Base-by-base conservation (phyloP, 495 filamentous ascomycete species). In the Aspergillus diversus region DNA sequence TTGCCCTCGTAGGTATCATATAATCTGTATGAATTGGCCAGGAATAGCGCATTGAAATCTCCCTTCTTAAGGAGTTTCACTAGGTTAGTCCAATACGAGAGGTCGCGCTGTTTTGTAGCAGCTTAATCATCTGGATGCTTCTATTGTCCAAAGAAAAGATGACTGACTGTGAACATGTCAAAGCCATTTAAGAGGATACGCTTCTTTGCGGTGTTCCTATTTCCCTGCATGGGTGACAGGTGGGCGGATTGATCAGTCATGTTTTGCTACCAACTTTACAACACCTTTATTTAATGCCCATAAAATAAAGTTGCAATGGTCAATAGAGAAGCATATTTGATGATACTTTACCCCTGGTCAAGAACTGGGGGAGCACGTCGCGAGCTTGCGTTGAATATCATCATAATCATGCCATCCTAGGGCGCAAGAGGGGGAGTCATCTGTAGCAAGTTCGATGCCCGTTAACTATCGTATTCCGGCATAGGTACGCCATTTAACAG, bases 1-100 rank as follows among this genome's bases (percentile, higher is more conserved):
- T 83, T 85, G 5, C 81, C 82, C 12, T 77, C 79, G 74, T 89
- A 90, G 33, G 89, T 84, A 65, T 90, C 87, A 73, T 90, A 89
- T 67, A 84, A 86, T 27, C 78, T 77, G 15, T 74, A 64, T n/a
- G 77, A 76, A 52, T 83, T 79, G 37, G 83, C 82, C 57, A 85
- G 79, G 73, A 85, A 85, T 63, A 85, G 82, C 49, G 78, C 81
- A 35, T 82, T 79, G 69, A 85, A 82, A 51, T 80, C 79, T 64
- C 76, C 80, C 13, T 66, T 67, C 55, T 83, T 79, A 32, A 80
- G 75, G 21, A 80, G 76, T 59, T 80, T 70, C 9, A 81, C 83
- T 0, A 83, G 74, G 5, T 66, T 43, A 32, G 74, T 71, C 79
- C 80, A 83, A 65, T 75, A 69, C 55, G 74, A 63, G 52, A 85